Evolutionary conservation across 2,329 filamentous ascomycete genomes (phyloP).

Genomic region (Pseudocercospora vitis): DNA sequence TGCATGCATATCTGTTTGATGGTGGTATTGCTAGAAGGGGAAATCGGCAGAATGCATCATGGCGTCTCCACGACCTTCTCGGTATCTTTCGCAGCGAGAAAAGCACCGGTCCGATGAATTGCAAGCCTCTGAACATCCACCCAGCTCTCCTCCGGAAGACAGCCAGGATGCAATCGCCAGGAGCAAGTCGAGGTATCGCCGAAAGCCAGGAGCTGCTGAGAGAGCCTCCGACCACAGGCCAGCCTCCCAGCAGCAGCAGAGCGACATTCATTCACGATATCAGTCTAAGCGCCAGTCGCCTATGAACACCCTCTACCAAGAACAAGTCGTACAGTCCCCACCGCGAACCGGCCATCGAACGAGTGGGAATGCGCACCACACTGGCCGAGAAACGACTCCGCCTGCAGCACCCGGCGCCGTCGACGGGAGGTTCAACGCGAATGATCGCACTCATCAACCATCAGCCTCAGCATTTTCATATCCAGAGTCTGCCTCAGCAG

Average conservation of each 20-base stretch:
- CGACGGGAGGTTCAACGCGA: conserved; percentile 8
- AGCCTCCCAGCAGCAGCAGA: conserved; percentile 17
- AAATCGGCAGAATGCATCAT: conserved; percentile 23
- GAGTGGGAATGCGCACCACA: conserved; percentile 13
- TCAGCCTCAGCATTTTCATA: conserved; percentile 13
- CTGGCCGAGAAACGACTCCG: conserved; percentile 7
- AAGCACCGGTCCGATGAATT: conserved; percentile 20
- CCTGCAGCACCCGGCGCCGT: conserved; percentile 17
- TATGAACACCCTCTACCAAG: conserved; percentile 21
- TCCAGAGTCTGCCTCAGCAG: conserved; percentile 20
- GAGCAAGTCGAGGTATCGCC: conserved; percentile 36
- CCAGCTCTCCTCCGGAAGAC: conserved; percentile 22
- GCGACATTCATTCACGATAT: conserved; percentile 24
- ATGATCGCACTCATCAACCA: not conserved
- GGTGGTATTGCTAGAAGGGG: no score
- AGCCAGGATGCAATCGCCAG: conserved; percentile 28
- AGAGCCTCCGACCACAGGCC: conserved; percentile 16
- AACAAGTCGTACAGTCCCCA: conserved; percentile 18
- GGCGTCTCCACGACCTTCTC: conserved; percentile 22
- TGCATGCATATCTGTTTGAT: no score
- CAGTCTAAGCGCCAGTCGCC: conserved; percentile 26
- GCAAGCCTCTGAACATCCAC: conserved; percentile 9
- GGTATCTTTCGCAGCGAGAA: conserved; percentile 26
- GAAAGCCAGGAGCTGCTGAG: conserved; percentile 25
- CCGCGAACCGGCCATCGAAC: conserved; percentile 18